Percentiles rank a stretch among this genome's conserved stretches.
Evolutionary conservation across 257 asterid genomes (phyloP).

Genomic region (Asclepias syriaca): DNA sequence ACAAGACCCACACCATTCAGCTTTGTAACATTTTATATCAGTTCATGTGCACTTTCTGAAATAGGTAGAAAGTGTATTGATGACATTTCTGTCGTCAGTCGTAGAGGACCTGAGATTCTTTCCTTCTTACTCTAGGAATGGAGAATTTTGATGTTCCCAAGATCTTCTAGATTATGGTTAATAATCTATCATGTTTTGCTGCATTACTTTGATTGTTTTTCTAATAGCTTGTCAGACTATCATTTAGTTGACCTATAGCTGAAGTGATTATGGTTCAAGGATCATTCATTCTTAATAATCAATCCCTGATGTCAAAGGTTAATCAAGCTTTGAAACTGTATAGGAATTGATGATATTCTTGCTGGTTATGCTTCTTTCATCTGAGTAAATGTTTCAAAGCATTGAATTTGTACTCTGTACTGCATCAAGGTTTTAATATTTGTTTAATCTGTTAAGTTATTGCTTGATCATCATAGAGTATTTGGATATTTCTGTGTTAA

Average conservation of each 20-base stretch:
- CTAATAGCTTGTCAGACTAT: not conserved
- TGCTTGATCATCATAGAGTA: slow-evolving; percentile 10
- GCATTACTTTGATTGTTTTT: not conserved
- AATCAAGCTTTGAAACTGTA: not conserved
- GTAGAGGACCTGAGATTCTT: not conserved
- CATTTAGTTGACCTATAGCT: not conserved
- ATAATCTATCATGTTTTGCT: not conserved
- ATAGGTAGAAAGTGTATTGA: too few species aligned
- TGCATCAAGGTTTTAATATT: slow-evolving; percentile 10
- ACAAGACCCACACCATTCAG: not conserved
- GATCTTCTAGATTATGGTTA: not conserved
- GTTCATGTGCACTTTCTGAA: not conserved
- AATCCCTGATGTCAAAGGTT: not conserved
- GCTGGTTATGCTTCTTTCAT: not conserved
- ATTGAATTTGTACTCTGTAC: not conserved
- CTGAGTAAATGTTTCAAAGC: slow-evolving; percentile 1
- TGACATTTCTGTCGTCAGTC: not conserved
- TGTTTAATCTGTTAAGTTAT: slow-evolving; percentile 4
- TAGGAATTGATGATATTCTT: not conserved
- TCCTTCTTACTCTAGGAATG: not conserved
- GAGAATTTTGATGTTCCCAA: not conserved
- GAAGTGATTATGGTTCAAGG: not conserved
- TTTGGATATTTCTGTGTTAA: slow-evolving; percentile 19
- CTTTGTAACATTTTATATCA: not conserved
- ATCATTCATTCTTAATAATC: slow-evolving; percentile 5